These are phyloP conservation scores for Hibiscus tridactylites DNA, from an alignment of 345 rosid species.

Conservation along the genomic window DNA sequence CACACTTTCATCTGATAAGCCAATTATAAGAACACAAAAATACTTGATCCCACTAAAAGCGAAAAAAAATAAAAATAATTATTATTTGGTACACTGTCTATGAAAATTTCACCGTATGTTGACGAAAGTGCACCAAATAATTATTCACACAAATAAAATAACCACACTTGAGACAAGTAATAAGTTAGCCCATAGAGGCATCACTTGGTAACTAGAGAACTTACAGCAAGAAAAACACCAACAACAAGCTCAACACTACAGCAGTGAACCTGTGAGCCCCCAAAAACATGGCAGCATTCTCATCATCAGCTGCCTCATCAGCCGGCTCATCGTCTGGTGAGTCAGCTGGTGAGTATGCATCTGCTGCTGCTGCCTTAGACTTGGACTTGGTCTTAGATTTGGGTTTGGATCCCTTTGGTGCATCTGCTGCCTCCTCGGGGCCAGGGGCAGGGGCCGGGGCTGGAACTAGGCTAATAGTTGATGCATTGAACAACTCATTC, in stretches of 20 bases:
- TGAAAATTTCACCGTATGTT: too few species aligned
- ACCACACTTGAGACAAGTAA: slow-evolving; percentile 14
- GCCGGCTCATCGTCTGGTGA: slow-evolving; percentile 47
- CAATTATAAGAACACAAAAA: too few species aligned
- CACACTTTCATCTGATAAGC: too few species aligned
- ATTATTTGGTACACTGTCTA: too few species aligned
- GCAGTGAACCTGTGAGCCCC: slow-evolving; percentile 26
- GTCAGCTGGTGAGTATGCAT: slow-evolving; percentile 66
- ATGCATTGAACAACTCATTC: slow-evolving; percentile 57
- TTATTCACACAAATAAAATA: too few species aligned
- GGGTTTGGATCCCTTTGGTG: slow-evolving; percentile 45
- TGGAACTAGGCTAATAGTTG: slow-evolving; percentile 36
- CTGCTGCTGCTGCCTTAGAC: slow-evolving; percentile 21
- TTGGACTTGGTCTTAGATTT: slow-evolving; percentile 12
- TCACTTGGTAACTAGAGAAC: slow-evolving; percentile 19
- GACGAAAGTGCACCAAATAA: too few species aligned
- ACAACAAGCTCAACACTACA: slow-evolving; percentile 35
- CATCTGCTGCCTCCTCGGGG: slow-evolving; percentile 51
- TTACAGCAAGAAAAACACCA: slow-evolving; percentile 27
- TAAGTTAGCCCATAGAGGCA: slow-evolving; percentile 11
- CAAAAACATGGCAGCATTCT: slow-evolving; percentile 33
- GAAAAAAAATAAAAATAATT: too few species aligned
- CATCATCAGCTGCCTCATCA: slow-evolving; percentile 49
- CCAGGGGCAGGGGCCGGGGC: slow-evolving; percentile 57
- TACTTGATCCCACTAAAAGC: too few species aligned